Percentiles rank a stretch among this genome's conserved stretches.
phyloP scores from a whole-genome alignment of 306 rosid species.

The Begonia loranthoides region DNA sequence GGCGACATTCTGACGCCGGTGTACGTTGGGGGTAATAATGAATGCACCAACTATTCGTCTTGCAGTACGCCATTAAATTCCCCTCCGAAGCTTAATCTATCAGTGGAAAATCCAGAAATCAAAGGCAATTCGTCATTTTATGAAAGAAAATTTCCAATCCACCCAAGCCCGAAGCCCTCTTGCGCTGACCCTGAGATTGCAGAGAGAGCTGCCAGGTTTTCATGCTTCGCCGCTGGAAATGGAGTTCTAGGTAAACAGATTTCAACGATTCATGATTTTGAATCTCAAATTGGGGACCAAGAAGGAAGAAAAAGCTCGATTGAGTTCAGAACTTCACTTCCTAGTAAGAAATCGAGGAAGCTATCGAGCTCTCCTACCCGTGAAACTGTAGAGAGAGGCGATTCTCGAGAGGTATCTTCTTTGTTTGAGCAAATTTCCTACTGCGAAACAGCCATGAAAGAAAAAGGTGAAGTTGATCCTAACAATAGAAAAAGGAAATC shows the following conservation, averaged over 20 bases:
- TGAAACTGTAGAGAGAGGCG: constrained; percentile 28
- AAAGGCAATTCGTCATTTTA: constrained; percentile 13
- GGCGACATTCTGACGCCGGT: constrained; percentile 6
- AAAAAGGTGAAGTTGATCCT: constrained; percentile 2
- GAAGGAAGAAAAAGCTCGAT: constrained; percentile 14
- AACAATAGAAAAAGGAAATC: constrained; percentile 33
- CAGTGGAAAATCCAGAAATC: constrained; percentile 18
- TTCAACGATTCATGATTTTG: constrained; percentile 21
- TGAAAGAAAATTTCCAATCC: constrained; percentile 8
- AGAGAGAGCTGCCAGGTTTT: constrained; percentile 35
- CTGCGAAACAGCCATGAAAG: constrained; percentile 22
- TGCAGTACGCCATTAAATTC: constrained; percentile 41
- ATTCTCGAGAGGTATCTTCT: constrained; percentile 47
- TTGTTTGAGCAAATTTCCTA: constrained; percentile 37
- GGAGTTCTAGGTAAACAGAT: constrained; percentile 21
- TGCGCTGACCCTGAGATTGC: constrained; percentile 41
- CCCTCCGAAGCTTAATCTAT: constrained; percentile 35
- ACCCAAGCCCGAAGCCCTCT: constrained; percentile 24
- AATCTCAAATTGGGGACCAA: constrained; percentile 23
- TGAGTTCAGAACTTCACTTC: too few relatives aligned
- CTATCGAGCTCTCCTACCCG: constrained; percentile 29
- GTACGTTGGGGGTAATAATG: too few relatives aligned
- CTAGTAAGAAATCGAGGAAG: too few relatives aligned
- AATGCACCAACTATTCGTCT: constrained; percentile 27
- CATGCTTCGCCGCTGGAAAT: constrained; percentile 24